Evolutionary conservation across 2,329 filamentous ascomycete species (phyloP).

Genomic region (Claviceps sp.): DNA sequence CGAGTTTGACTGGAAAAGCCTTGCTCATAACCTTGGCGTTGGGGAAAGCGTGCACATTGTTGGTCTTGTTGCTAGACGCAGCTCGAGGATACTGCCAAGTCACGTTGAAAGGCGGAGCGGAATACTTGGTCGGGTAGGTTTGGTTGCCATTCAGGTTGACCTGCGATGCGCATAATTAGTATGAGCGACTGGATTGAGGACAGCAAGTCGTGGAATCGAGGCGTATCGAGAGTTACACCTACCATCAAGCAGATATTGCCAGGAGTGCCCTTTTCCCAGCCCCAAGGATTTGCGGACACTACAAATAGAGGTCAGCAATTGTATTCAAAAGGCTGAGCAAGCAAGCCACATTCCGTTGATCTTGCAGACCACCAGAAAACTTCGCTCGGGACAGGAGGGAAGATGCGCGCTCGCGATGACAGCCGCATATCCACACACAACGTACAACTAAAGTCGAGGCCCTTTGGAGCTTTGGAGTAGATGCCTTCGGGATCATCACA

Average conservation of each 20-base stretch:
- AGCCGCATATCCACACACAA: constrained; percentile 4
- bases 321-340: background rate
- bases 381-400: background rate
- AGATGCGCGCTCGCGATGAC: background rate
- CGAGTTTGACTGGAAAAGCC: constrained; percentile 29
- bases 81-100: constrained; percentile 38
- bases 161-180: background rate
- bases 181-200: background rate
- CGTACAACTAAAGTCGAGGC: constrained; percentile 34
- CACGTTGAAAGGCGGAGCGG: constrained; percentile 36
- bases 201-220: background rate
- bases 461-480: constrained; percentile 24
- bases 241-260: constrained; percentile 40
- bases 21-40: constrained; percentile 34
- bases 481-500: constrained; percentile 34
- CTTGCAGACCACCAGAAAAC: no score
- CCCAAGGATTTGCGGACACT: constrained; percentile 47
- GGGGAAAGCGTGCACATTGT: constrained; percentile 39
- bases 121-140: constrained; percentile 31
- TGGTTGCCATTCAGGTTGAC: constrained; percentile 21
- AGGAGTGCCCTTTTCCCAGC: constrained; percentile 22
- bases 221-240: constrained; percentile 5
- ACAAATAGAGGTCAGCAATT: background rate
- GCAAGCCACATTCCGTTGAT: background rate
- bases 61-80: constrained; percentile 6